These are phyloP conservation scores for Aspergillus heteromorphus DNA, from an alignment of 495 filamentous ascomycete genomes.

Conservation along the genomic window DNA sequence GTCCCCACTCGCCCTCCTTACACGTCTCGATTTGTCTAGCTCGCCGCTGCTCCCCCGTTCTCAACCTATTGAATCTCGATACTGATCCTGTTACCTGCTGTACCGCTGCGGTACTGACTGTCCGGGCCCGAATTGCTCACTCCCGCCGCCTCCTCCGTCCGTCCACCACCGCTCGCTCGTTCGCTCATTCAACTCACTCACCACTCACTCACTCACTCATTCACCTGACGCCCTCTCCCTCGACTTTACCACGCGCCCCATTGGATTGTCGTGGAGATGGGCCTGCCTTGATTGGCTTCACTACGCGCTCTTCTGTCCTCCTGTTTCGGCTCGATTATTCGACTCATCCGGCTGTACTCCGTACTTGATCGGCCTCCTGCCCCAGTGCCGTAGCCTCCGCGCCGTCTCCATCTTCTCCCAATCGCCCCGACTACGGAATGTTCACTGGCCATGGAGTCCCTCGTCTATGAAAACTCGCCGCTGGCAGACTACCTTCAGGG, in stretches of 20 bases:
- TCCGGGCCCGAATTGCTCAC: not conserved
- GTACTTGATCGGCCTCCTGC: not conserved
- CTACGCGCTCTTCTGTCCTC: not conserved
- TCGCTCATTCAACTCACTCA: not conserved
- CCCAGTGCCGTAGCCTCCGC: not conserved
- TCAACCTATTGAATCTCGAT: not conserved
- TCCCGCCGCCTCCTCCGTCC: too few species aligned
- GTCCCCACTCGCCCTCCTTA: constrained; percentile 1
- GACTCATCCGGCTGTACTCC: not conserved
- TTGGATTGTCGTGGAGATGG: constrained; percentile 7
- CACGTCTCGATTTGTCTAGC: not conserved
- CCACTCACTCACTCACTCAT: not conserved
- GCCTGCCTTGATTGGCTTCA: constrained; percentile 1
- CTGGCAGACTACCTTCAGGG: constrained; percentile 92
- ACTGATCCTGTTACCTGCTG: not conserved
- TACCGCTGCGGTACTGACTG: not conserved
- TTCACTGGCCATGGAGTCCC: constrained; percentile 69
- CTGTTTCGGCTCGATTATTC: not conserved
- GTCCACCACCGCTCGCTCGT: not conserved
- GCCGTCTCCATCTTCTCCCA: constrained; percentile 2
- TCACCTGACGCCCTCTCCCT: not conserved
- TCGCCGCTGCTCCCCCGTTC: not conserved
- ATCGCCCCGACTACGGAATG: constrained; percentile 25
- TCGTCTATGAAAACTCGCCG: constrained; percentile 86
- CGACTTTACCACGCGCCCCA: not conserved